phyloP scores from a whole-genome alignment of 345 rosid species.

The Xanthoceras sorbifolium region DNA sequence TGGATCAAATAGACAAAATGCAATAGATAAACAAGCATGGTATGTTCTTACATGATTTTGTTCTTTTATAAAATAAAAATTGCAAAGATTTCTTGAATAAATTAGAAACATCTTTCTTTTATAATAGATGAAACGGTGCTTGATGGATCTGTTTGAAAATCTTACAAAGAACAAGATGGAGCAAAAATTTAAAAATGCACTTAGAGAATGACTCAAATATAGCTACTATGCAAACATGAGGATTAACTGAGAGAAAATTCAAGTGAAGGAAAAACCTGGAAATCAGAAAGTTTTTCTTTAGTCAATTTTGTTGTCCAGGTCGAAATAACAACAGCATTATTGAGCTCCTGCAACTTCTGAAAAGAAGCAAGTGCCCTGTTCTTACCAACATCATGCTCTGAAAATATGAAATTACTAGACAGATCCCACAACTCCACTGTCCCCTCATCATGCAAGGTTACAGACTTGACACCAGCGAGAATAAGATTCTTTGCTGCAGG shows the following conservation, averaged over 20 bases:
- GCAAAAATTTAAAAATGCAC: background rate
- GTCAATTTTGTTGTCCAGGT: constrained; percentile 68
- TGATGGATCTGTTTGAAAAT: background rate
- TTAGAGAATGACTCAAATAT: background rate
- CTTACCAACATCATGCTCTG: constrained; percentile 86
- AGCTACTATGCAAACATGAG: background rate
- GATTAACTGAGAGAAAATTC: background rate
- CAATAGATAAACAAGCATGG: background rate
- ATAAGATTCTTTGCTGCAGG: constrained; percentile 91
- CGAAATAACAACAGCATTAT: constrained; percentile 78
- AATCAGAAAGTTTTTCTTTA: constrained; percentile 76
- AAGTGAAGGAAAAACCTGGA: constrained; percentile 55
- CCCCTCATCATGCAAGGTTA: constrained; percentile 90
- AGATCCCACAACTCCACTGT: constrained; percentile 89
- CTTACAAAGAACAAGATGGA: background rate
- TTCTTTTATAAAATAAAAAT: background rate
- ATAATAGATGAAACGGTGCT: background rate
- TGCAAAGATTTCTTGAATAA: background rate
- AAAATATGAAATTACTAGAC: constrained; percentile 79
- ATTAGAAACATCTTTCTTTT: background rate
- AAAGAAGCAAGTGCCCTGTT: constrained; percentile 94
- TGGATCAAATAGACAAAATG: background rate
- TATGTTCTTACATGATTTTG: background rate
- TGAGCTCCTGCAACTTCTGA: constrained; percentile 94
- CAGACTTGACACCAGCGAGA: constrained; percentile 98